Evolutionary conservation across 2,329 filamentous ascomycete genomes (phyloP).

Genomic region (Fusarium metavorans): DNA sequence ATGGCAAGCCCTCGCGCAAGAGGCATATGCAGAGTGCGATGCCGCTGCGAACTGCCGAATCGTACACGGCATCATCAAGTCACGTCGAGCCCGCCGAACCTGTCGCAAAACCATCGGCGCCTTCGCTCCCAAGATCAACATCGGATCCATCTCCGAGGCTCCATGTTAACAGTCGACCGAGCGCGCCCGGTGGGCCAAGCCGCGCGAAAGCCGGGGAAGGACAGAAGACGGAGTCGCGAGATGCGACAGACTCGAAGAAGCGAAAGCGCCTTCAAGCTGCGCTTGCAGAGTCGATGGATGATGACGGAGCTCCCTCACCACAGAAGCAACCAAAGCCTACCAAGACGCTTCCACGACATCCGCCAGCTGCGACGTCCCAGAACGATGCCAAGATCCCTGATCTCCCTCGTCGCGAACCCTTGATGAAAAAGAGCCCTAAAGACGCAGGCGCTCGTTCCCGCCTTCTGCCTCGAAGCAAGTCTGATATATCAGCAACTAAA

Average conservation of each 20-base stretch:
- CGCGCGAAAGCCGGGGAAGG: constrained; percentile 9
- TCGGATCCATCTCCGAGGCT: constrained; percentile 30
- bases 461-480: constrained; percentile 17
- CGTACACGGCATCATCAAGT: constrained; percentile 17
- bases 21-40: constrained; percentile 35
- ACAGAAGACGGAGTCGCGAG: constrained; percentile 15
- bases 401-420: neutral
- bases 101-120: constrained; percentile 27
- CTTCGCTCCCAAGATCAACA: constrained; percentile 26
- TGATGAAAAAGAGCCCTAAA: constrained; percentile 23
- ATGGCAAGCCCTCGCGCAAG: constrained; percentile 45
- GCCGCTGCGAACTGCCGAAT: constrained; percentile 38
- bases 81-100: constrained; percentile 20
- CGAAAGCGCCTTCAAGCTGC: constrained; percentile 38
- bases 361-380: constrained; percentile 4
- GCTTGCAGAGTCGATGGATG: constrained; percentile 9
- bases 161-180: constrained; percentile 15
- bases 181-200: neutral
- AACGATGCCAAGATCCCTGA: constrained; percentile 1
- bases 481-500: constrained; percentile 13
- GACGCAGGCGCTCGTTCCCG: constrained; percentile 3
- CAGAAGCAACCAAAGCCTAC: constrained; percentile 23
- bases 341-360: constrained; percentile 25
- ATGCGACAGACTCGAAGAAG: constrained; percentile 37
- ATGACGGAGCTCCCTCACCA: constrained; percentile 5